phyloP scores from a whole-genome alignment of 176 grass and related monocot species.

The Pharus latifolius region DNA sequence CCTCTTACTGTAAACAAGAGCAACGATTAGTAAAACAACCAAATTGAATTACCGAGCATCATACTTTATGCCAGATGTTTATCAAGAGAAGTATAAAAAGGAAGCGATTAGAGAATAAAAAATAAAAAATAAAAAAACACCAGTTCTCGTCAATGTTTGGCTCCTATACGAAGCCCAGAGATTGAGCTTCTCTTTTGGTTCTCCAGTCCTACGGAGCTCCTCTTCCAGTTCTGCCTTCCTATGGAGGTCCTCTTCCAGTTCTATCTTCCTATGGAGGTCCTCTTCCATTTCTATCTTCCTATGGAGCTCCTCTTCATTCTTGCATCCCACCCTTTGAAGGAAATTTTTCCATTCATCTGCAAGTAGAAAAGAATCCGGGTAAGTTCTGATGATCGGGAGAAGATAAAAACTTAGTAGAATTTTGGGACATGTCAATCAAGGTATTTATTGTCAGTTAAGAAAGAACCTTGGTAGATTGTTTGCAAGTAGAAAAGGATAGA shows the following conservation, averaged over 20 bases:
- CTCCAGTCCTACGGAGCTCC: conserved; percentile 66
- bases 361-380: conserved; percentile 10
- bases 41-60: not conserved
- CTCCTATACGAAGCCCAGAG: conserved; percentile 95
- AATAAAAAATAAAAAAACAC: conserved; percentile 21
- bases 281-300: too few relatives aligned
- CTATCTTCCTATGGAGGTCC: too few relatives aligned
- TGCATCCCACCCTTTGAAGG: conserved; percentile 57
- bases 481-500: conserved; percentile 97
- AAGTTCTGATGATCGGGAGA: not conserved
- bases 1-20: conserved; percentile 62
- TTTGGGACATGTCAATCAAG: not conserved
- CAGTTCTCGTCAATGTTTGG: conserved; percentile 95
- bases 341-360: conserved; percentile 97
- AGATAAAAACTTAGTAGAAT: not conserved
- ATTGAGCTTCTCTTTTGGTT: too few relatives aligned
- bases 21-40: not conserved
- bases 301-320: conserved; percentile 70
- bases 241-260: too few relatives aligned
- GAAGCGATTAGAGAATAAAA: not conserved
- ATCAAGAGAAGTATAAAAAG: not conserved
- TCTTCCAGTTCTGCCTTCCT: conserved; percentile 49
- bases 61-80: not conserved
- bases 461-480: conserved; percentile 88
- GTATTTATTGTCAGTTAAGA: not conserved